Percentiles rank a stretch among this genome's conserved stretches.
phyloP scores from a whole-genome alignment of 768 basidiomycete species.

The Rossbeevera mucosa region DNA sequence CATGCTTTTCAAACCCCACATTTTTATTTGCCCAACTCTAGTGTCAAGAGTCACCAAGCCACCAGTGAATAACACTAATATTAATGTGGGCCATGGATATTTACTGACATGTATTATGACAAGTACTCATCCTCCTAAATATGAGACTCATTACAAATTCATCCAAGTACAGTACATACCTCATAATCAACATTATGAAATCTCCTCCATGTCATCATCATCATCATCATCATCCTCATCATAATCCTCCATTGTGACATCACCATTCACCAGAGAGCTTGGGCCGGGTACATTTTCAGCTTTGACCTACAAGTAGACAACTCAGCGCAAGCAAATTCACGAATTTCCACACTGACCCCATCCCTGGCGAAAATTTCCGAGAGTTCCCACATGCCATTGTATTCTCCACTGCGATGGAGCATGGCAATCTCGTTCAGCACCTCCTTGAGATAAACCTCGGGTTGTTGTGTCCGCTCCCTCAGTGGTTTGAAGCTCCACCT shows the following conservation, averaged over 20 bases:
- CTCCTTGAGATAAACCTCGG: slow-evolving; percentile 83
- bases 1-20: too few species aligned
- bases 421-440: slow-evolving; percentile 71
- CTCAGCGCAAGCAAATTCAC: slow-evolving; percentile 4
- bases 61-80: too few species aligned
- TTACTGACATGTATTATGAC: too few species aligned
- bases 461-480: slow-evolving; percentile 79
- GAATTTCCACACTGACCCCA: slow-evolving; percentile 39
- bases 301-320: slow-evolving; percentile 34
- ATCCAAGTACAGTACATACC: too few species aligned
- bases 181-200: too few species aligned
- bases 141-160: too few species aligned
- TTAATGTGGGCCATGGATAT: too few species aligned
- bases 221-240: slow-evolving; percentile 53
- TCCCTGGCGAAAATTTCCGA: slow-evolving; percentile 67
- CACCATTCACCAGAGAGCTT: slow-evolving; percentile 24
- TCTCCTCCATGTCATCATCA: too few species aligned
- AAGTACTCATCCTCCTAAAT: too few species aligned
- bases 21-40: too few species aligned
- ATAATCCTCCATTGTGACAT: slow-evolving; percentile 36
- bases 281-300: slow-evolving; percentile 43
- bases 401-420: slow-evolving; percentile 75
- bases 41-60: too few species aligned
- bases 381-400: slow-evolving; percentile 77
- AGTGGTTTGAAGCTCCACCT: slow-evolving; percentile 78